These are phyloP conservation scores for Fusarium vanettenii DNA, from an alignment of 2,329 filamentous ascomycete genomes.

Conservation along the genomic window DNA sequence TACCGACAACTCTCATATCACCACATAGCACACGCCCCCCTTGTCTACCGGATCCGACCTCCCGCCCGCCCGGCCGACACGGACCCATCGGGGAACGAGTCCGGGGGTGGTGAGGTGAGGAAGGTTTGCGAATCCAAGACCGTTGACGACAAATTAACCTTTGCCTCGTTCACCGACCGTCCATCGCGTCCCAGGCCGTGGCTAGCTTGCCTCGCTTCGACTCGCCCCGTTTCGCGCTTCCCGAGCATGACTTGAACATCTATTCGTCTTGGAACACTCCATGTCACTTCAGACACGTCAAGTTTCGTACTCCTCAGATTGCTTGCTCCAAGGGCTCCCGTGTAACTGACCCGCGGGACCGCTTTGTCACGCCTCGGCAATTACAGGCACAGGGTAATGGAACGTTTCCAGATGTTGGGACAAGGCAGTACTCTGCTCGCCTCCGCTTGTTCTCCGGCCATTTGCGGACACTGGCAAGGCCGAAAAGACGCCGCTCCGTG, in stretches of 20 bases:
- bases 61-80: conserved; percentile 34
- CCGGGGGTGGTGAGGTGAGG: conserved; percentile 17
- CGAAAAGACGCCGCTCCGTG: conserved; percentile 36
- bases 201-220: conserved; percentile 17
- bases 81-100: conserved; percentile 37
- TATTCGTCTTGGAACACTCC: conserved; percentile 5
- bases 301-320: conserved; percentile 6
- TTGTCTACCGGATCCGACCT: conserved; percentile 30
- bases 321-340: conserved; percentile 9
- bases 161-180: conserved; percentile 11
- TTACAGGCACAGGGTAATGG: conserved; percentile 29
- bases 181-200: not conserved
- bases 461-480: conserved; percentile 26
- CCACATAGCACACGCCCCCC: conserved; percentile 20
- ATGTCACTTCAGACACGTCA: conserved; percentile 14
- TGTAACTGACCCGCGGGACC: conserved; percentile 14
- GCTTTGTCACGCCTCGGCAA: conserved; percentile 29
- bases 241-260: conserved; percentile 2
- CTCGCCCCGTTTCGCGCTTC: conserved; percentile 9
- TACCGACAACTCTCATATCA: conserved; percentile 11
- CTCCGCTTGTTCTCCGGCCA: conserved; percentile 25
- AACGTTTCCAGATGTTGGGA: conserved; percentile 41
- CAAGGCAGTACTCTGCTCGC: conserved; percentile 15
- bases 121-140: conserved; percentile 16
- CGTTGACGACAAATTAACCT: conserved; percentile 2